phyloP scores from a whole-genome alignment of 768 basidiomycete genomes.

The Hysterangium stoloniferum region DNA sequence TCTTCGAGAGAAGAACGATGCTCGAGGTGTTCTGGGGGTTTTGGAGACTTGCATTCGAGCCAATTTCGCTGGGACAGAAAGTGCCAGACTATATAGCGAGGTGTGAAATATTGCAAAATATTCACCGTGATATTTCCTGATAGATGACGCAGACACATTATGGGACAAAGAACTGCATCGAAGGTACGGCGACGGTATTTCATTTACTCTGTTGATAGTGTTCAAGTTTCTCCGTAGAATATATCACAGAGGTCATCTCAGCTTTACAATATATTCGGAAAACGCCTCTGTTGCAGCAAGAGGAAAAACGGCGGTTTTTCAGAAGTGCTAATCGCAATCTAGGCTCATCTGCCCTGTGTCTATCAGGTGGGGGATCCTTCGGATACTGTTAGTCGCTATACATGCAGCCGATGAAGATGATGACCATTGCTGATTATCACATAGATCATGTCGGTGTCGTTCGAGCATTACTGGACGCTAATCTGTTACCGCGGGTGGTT shows the following conservation, averaged over 20 bases:
- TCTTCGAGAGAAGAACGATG: slow-evolving; percentile 71
- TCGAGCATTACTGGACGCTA: slow-evolving; percentile 83
- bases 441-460: slow-evolving; percentile 86
- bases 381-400: slow-evolving; percentile 70
- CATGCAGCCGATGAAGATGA: neutral
- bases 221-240: slow-evolving; percentile 39
- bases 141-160: slow-evolving; percentile 63
- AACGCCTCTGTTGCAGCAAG: slow-evolving; percentile 61
- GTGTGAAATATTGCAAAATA: slow-evolving; percentile 28
- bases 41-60: slow-evolving; percentile 84
- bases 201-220: neutral
- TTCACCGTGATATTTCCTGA: slow-evolving; percentile 12
- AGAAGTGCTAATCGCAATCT: slow-evolving; percentile 83
- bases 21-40: slow-evolving; percentile 79
- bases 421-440: neutral
- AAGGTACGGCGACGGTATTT: slow-evolving; percentile 42
- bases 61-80: slow-evolving; percentile 93
- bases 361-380: slow-evolving; percentile 94
- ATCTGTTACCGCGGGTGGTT: slow-evolving; percentile 82
- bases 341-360: slow-evolving; percentile 84
- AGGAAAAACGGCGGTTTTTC: slow-evolving; percentile 92
- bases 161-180: slow-evolving; percentile 86
- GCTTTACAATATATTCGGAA: slow-evolving; percentile 73
- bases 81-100: slow-evolving; percentile 81
- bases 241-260: slow-evolving; percentile 68